Percentiles rank a stretch among this genome's conserved stretches.
Evolutionary conservation across 2,329 filamentous ascomycete genomes (phyloP).

Genomic region (Sclerotinia subarctica): DNA sequence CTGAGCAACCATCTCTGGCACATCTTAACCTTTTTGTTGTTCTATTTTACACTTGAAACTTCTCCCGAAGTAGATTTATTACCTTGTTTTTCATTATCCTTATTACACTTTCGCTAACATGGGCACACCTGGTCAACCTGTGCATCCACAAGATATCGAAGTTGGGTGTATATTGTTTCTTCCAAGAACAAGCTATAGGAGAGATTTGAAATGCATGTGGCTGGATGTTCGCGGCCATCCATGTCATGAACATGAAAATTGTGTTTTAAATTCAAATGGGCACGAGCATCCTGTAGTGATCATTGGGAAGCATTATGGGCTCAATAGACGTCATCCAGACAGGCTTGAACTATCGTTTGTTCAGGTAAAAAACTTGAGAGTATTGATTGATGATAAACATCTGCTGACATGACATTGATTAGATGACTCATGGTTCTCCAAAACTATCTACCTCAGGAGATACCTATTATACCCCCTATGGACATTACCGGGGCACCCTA

Average conservation of each 20-base stretch:
- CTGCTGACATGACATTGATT: not conserved
- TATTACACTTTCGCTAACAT: not conserved
- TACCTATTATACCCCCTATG: not conserved
- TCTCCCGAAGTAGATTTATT: no score
- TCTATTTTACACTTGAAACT: not conserved
- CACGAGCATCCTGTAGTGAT: not conserved
- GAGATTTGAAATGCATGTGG: not conserved
- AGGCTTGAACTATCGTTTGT: not conserved
- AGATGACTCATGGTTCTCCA: not conserved
- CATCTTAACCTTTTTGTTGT: not conserved
- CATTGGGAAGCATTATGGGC: not conserved
- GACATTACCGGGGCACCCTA: not conserved
- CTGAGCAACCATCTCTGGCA: not conserved
- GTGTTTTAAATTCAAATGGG: not conserved
- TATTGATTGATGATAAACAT: not conserved
- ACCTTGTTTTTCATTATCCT: not conserved
- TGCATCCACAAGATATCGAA: not conserved
- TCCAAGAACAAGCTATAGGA: not conserved
- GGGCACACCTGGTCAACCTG: not conserved
- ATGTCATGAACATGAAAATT: not conserved
- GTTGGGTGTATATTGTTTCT: constrained; percentile 6
- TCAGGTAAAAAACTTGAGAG: not conserved
- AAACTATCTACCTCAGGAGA: not conserved
- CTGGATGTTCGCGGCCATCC: not conserved
- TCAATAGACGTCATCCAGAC: not conserved